Conservation (phyloP, 164 flowering plant genomes). For the Vitis cinerea region DNA sequence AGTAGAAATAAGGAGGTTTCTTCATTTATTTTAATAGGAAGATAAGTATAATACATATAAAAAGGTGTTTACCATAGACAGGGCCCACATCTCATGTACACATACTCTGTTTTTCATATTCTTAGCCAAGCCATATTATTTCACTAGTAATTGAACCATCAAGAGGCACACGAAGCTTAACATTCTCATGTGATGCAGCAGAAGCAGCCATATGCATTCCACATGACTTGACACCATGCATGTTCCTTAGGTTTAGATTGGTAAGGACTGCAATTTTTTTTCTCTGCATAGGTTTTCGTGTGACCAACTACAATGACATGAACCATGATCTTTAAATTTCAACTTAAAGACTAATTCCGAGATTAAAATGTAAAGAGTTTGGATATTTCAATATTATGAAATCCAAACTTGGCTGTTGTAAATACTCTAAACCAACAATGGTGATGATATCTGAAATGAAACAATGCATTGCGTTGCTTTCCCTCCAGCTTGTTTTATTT, state of each 20-base stretch:
- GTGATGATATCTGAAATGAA: too few species aligned
- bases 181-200: slow-evolving; percentile 84
- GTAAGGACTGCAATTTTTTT: slow-evolving; percentile 65
- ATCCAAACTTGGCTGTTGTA: neutral
- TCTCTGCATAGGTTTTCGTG: slow-evolving; percentile 32
- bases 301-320: neutral
- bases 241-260: slow-evolving; percentile 89
- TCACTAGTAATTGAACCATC: slow-evolving; percentile 78
- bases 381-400: too few species aligned
- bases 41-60: too few species aligned
- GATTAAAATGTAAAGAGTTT: neutral
- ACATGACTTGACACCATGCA: slow-evolving; percentile 87
- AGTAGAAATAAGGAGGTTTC: too few species aligned
- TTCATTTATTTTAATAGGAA: too few species aligned
- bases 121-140: slow-evolving; percentile 83
- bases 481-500: too few species aligned
- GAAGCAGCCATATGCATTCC: slow-evolving; percentile 98
- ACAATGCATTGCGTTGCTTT: too few species aligned
- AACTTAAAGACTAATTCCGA: neutral
- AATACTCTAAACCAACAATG: neutral
- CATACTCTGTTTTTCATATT: slow-evolving; percentile 46
- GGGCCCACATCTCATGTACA: too few species aligned
- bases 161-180: slow-evolving; percentile 89
- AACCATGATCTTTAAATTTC: neutral
- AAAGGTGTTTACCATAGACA: too few species aligned